Conservation (phyloP, 2,329 filamentous ascomycete genomes). For the Hypoxylon sp. region DNA sequence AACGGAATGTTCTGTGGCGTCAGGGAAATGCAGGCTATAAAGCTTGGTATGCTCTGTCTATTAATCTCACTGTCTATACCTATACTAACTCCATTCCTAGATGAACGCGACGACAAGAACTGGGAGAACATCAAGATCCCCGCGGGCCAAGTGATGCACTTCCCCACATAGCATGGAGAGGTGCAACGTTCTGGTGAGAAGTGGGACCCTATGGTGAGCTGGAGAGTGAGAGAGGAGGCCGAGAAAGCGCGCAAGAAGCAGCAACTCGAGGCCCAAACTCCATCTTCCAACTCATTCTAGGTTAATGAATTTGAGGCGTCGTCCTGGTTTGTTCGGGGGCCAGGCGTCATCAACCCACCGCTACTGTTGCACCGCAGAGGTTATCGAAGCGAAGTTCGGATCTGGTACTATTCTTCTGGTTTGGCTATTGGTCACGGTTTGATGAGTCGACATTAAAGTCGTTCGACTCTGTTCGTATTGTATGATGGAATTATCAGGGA, state of each 20-base stretch:
- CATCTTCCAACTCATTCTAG: slow-evolving; percentile 12
- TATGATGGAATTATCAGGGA: slow-evolving; percentile 1
- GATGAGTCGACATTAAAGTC: neutral
- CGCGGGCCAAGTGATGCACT: slow-evolving; percentile 46
- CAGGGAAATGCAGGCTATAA: slow-evolving; percentile 56
- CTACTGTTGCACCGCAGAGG: slow-evolving; percentile 21
- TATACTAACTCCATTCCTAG: slow-evolving; percentile 12
- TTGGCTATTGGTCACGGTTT: slow-evolving; percentile 18
- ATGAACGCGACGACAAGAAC: slow-evolving; percentile 46
- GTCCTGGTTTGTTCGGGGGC: neutral
- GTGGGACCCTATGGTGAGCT: slow-evolving; percentile 34
- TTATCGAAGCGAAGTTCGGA: slow-evolving; percentile 10
- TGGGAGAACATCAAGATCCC: slow-evolving; percentile 49
- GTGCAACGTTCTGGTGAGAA: slow-evolving; percentile 32
- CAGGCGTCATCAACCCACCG: slow-evolving; percentile 11
- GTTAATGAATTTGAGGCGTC: slow-evolving; percentile 3
- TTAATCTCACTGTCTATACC: neutral
- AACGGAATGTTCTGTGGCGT: slow-evolving; percentile 66
- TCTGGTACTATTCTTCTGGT: slow-evolving; percentile 12
- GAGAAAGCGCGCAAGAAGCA: slow-evolving; percentile 32
- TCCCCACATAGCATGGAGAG: slow-evolving; percentile 43
- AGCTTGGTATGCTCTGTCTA: slow-evolving; percentile 28
- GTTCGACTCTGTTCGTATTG: slow-evolving; percentile 5
- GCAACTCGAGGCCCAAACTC: slow-evolving; percentile 15
- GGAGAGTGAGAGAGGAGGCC: slow-evolving; percentile 29